Conservation (phyloP, 257 asterid genomes). For the Rubia yunnanensis region DNA sequence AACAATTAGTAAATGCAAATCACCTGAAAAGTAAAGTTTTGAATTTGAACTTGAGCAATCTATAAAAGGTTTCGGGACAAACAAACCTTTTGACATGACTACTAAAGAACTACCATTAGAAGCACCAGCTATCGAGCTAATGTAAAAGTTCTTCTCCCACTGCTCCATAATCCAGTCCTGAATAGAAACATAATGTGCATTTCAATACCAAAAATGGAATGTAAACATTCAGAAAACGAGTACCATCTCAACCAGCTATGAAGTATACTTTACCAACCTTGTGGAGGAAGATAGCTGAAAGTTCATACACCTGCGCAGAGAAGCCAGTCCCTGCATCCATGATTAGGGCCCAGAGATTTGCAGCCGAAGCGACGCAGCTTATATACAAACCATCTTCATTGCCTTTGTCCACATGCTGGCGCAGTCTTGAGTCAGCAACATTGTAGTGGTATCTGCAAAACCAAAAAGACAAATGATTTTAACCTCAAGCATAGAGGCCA, state of each 20-base stretch:
- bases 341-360: constrained; percentile 94
- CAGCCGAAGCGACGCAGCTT: constrained; percentile 88
- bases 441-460: constrained; percentile 68
- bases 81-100: constrained; percentile 97
- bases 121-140: constrained; percentile 97
- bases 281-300: constrained; percentile 80
- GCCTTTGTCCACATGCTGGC: constrained; percentile 85
- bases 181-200: constrained; percentile 5
- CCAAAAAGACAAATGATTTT: neutral
- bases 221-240: neutral
- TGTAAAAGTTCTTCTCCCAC: constrained; percentile 94
- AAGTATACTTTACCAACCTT: constrained; percentile 38
- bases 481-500: neutral
- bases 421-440: constrained; percentile 72
- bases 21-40: neutral
- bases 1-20: neutral
- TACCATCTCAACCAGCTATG: neutral
- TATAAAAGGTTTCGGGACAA: constrained; percentile 9
- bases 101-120: constrained; percentile 79
- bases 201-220: constrained; percentile 8
- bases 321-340: constrained; percentile 99
- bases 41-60: neutral
- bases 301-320: constrained; percentile 83
- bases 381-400: constrained; percentile 87
- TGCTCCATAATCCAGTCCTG: constrained; percentile 99